Percentiles rank a stretch among this genome's conserved stretches.
Evolutionary conservation across 2,329 filamentous ascomycete species (phyloP).

Genomic region (Colletotrichum caudatum): DNA sequence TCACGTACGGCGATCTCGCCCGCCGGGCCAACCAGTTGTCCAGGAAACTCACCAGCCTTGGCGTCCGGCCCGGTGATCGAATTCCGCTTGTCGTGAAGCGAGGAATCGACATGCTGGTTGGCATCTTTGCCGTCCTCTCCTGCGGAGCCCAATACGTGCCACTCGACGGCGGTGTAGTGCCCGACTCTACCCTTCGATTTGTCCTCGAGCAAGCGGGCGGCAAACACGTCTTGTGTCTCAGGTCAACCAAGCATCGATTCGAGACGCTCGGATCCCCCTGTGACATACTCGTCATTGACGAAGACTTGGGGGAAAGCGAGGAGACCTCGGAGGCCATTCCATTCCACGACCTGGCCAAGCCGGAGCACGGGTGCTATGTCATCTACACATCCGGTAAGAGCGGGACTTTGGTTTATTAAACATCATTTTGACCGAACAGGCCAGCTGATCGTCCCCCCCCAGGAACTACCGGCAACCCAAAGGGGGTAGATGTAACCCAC

Average conservation of each 20-base stretch:
- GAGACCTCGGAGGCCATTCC: constrained; percentile 22
- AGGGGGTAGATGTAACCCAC: constrained; percentile 70
- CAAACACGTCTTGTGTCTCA: constrained; percentile 61
- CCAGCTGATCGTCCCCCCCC: neutral
- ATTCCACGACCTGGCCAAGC: constrained; percentile 47
- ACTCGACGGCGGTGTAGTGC: constrained; percentile 66
- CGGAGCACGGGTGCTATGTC: constrained; percentile 59
- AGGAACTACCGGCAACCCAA: constrained; percentile 66
- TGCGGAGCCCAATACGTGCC: constrained; percentile 71
- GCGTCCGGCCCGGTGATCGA: constrained; percentile 58
- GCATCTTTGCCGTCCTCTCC: constrained; percentile 68
- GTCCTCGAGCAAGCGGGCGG: constrained; percentile 61
- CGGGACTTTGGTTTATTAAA: neutral
- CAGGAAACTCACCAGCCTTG: constrained; percentile 52
- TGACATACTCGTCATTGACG: constrained; percentile 22
- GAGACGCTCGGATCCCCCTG: constrained; percentile 9
- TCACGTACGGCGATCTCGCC: constrained; percentile 61
- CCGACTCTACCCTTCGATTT: constrained; percentile 61
- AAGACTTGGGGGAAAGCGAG: constrained; percentile 17
- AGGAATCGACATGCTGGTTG: constrained; percentile 67
- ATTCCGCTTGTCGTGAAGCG: constrained; percentile 66
- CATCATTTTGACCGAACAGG: neutral
- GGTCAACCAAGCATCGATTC: constrained; percentile 28
- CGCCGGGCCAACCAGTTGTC: constrained; percentile 56
- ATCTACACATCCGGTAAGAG: constrained; percentile 65